phyloP scores from a whole-genome alignment of 2,329 filamentous ascomycete genomes.

The Lachnellula willkommii region DNA sequence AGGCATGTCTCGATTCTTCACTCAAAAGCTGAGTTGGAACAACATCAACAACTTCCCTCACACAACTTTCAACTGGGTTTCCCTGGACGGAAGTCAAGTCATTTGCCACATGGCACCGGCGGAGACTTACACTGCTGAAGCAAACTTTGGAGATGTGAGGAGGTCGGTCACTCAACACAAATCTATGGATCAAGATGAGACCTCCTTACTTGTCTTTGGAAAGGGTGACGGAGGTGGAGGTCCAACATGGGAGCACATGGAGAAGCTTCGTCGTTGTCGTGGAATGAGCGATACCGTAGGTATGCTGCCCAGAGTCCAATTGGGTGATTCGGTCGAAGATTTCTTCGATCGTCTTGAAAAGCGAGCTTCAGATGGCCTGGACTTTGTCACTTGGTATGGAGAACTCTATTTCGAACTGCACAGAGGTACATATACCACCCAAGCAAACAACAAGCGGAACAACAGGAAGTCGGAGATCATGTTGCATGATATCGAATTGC shows the following conservation, averaged over 20 bases:
- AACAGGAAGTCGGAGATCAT: constrained; percentile 82
- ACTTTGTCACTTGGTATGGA: constrained; percentile 93
- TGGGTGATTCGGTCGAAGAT: constrained; percentile 86
- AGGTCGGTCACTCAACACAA: constrained; percentile 90
- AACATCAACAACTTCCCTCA: constrained; percentile 99
- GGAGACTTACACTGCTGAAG: constrained; percentile 92
- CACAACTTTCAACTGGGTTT: constrained; percentile 98
- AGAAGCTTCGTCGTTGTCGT: constrained; percentile 88
- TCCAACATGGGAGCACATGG: constrained; percentile 86
- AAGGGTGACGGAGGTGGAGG: constrained; percentile 96
- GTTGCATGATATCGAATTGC: constrained; percentile 79
- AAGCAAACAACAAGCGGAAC: constrained; percentile 94
- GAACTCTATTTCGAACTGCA: constrained; percentile 98
- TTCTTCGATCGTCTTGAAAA: constrained; percentile 84
- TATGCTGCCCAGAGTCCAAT: constrained; percentile 76
- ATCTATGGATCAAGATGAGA: constrained; percentile 87
- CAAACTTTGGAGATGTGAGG: constrained; percentile 89
- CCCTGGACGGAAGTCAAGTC: constrained; percentile 91
- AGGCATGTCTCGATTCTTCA: constrained; percentile 96
- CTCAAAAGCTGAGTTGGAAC: constrained; percentile 99
- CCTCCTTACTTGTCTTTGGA: constrained; percentile 87
- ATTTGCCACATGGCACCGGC: constrained; percentile 96
- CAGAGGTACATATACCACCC: constrained; percentile 93
- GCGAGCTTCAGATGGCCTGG: constrained; percentile 55
- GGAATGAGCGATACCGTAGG: constrained; percentile 86